Conservation (phyloP, 2,329 filamentous ascomycete genomes). For the Fusarium hainanense region DNA sequence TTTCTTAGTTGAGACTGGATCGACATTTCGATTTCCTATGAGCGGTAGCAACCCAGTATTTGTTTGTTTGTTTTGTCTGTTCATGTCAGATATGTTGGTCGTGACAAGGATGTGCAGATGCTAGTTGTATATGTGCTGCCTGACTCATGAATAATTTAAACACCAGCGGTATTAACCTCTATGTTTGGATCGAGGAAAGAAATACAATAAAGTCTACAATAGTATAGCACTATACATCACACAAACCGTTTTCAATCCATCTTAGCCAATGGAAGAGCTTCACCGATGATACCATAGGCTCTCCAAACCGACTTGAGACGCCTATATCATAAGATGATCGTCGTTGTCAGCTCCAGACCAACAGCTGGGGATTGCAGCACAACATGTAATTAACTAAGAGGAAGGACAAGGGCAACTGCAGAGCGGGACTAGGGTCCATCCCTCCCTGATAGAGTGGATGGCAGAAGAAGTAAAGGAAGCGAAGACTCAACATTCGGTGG, state of each 20-base stretch:
- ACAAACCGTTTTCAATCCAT: background rate
- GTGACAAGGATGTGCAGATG: background rate
- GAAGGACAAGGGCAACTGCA: conserved; percentile 14
- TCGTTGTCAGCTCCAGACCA: conserved; percentile 31
- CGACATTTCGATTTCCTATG: background rate
- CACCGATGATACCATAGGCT: background rate
- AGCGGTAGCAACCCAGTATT: background rate
- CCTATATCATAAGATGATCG: conserved; percentile 45
- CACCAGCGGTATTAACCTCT: background rate
- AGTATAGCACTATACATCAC: background rate
- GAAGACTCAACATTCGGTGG: background rate
- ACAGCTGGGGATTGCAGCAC: conserved; percentile 14
- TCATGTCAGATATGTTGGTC: background rate
- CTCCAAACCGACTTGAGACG: background rate
- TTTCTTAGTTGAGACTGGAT: conserved; percentile 41
- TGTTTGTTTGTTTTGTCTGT: background rate
- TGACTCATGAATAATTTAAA: background rate
- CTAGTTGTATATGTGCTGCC: background rate
- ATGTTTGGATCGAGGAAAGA: background rate
- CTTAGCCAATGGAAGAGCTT: background rate
- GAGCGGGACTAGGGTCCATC: conserved; percentile 11
- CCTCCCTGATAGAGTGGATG: background rate
- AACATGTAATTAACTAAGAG: background rate
- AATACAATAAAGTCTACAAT: background rate
- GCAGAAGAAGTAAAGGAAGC: background rate